phyloP scores from a whole-genome alignment of 208 protist genomes.

The Vickermania ingenoplastis region DNA sequence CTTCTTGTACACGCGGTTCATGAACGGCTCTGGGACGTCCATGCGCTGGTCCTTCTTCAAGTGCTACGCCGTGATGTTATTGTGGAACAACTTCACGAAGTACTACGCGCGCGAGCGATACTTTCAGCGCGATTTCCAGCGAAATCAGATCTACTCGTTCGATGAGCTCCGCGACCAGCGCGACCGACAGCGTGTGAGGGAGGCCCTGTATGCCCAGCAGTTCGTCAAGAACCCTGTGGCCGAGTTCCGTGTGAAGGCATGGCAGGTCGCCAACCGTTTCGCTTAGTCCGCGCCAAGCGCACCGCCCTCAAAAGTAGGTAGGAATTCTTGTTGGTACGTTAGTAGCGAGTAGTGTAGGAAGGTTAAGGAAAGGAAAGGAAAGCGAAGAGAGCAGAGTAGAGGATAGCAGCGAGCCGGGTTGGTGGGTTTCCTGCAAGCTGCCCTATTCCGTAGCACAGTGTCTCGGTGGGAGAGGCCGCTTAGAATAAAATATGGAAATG shows the following conservation, averaged over 20 bases:
- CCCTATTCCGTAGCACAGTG: too few species aligned
- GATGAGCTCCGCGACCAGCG: conserved; percentile 78
- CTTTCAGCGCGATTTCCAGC: conserved; percentile 82
- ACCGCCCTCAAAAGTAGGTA: not conserved
- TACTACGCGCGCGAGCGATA: conserved; percentile 76
- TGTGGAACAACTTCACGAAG: conserved; percentile 80
- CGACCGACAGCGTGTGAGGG: conserved; percentile 74
- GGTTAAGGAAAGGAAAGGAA: not conserved
- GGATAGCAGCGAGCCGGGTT: too few species aligned
- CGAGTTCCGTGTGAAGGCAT: conserved; percentile 81
- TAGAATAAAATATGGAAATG: too few species aligned
- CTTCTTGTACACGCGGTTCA: conserved; percentile 68
- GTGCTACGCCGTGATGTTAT: conserved; percentile 55
- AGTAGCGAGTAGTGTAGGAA: not conserved
- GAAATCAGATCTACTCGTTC: conserved; percentile 77
- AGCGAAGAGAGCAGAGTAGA: not conserved
- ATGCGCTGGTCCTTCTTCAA: conserved; percentile 76
- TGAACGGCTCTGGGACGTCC: conserved; percentile 56
- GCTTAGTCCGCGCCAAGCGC: conserved; percentile 17
- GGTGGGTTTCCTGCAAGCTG: too few species aligned
- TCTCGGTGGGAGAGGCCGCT: too few species aligned
- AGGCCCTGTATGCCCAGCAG: conserved; percentile 78
- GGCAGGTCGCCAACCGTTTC: conserved; percentile 82
- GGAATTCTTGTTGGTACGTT: not conserved
- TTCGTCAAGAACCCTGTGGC: conserved; percentile 81